Base-by-base conservation (phyloP, 805 yeast genomes). In the Candida sakaeoensis region DNA sequence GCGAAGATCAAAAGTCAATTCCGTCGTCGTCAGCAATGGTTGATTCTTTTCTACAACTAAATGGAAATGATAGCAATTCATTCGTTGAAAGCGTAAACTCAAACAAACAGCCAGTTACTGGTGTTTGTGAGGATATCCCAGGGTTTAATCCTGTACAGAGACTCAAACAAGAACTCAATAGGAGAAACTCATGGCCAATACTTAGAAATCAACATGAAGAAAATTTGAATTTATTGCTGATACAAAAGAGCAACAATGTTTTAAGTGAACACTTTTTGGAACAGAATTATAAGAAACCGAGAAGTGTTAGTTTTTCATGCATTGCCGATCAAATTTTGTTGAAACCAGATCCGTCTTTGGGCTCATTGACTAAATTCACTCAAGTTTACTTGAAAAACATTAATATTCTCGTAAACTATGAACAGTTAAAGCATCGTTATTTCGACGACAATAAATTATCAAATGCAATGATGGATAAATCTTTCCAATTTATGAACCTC, bases 171-270 rank as follows among this genome's bases (percentile, higher is more conserved):
- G 33, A 36, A 17, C 39, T 45, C 19, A 45, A 45, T 36, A 44
- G 74, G 23, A 53, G 74, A 37, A 63, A 55, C 40, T 65, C 72
- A 1, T 64, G 25, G 33, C 72, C 73, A 1, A 50, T 46, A 21
- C 12, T 35, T 6, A 26, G 26, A 13, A 23, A 30, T 23, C 40
- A 40, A 33, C 39, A 42, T 34, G 49, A 45, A 24, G 25, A 37
- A n/a, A 48, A 46, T 32, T 44, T 53, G 32, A 55, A 52, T 33
- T 16, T 46, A 3, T 39, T 49, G 18, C 54, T 49, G 23, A 28
- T 39, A 12, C 29, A 38, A 16, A 40, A 39, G 23, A 35, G 31
- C 15, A 35, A 39, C 5, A 23, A 21, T 31, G 16, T 36, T 1
- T 24, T 34, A 21, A 14, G 22, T 14, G 18, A 34, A 17, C 16